Conservation (phyloP, 2,329 filamentous ascomycete genomes). For the Trichoderma lentiforme region DNA sequence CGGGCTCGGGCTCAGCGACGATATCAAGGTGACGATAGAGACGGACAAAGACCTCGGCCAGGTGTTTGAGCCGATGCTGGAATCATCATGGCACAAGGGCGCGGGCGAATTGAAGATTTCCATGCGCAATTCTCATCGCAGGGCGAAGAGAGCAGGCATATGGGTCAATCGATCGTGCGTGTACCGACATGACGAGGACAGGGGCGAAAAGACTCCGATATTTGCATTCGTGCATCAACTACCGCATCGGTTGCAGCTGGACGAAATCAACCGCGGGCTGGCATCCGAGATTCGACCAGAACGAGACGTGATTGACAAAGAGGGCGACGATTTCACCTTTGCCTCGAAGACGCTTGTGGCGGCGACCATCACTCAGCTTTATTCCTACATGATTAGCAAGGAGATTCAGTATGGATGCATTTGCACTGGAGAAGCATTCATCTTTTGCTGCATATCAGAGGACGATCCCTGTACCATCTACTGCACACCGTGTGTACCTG, state of each 20-base stretch:
- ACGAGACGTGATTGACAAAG: constrained; percentile 32
- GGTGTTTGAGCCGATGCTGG: constrained; percentile 9
- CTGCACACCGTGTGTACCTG: constrained; percentile 33
- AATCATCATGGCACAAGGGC: constrained; percentile 5
- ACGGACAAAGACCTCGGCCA: constrained; percentile 9
- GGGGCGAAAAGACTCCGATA: constrained; percentile 21
- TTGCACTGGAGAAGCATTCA: constrained; percentile 32
- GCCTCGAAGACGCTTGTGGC: constrained; percentile 30
- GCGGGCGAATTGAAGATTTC: neutral
- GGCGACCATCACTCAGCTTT: constrained; percentile 39
- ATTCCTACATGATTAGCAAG: constrained; percentile 39
- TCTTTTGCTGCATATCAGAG: constrained; percentile 35
- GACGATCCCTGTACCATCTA: constrained; percentile 33
- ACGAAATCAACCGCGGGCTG: constrained; percentile 34
- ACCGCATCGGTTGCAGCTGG: constrained; percentile 35
- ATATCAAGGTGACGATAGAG: constrained; percentile 23
- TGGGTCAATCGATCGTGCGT: constrained; percentile 34
- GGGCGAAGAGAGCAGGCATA: constrained; percentile 24
- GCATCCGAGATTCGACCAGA: constrained; percentile 33
- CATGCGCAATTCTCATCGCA: constrained; percentile 5
- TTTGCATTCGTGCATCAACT: constrained; percentile 39
- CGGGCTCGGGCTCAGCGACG: constrained; percentile 31
- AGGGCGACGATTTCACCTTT: constrained; percentile 31
- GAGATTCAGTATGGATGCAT: constrained; percentile 36
- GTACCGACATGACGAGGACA: constrained; percentile 15